Percentiles rank a stretch among this genome's conserved stretches.
These are phyloP conservation scores for Pseudogymnoascus sp. DNA, from an alignment of 2,329 filamentous ascomycete genomes.

Conservation along the genomic window DNA sequence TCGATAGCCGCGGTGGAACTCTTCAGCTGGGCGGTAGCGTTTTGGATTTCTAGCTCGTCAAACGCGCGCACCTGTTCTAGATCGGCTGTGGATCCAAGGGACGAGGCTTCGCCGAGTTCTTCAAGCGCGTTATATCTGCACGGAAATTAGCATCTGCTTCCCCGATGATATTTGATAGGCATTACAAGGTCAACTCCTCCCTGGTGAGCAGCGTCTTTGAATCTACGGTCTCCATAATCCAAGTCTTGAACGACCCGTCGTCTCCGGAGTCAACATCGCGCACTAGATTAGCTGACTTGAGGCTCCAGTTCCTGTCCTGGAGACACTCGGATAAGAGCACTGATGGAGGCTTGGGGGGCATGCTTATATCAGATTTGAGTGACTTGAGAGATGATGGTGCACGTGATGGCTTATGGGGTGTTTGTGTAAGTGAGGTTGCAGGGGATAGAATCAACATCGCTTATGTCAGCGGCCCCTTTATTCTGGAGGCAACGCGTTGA, in stretches of 20 bases:
- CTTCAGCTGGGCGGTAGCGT: conserved; percentile 56
- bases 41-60: conserved; percentile 49
- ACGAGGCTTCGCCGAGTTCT: conserved; percentile 40
- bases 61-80: conserved; percentile 42
- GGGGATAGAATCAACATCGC: not conserved
- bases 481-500: not conserved
- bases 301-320: conserved; percentile 24
- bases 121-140: conserved; percentile 44
- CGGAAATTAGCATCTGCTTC: not conserved
- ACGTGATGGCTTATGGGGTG: not conserved
- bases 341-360: not conserved
- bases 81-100: conserved; percentile 37
- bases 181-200: conserved; percentile 47
- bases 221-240: conserved; percentile 42
- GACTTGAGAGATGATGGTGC: not conserved
- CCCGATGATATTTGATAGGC: not conserved
- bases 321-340: conserved; percentile 15
- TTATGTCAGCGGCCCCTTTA: conserved; percentile 7
- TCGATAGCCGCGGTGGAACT: conserved; percentile 56
- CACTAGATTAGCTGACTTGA: conserved; percentile 17
- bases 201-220: conserved; percentile 44
- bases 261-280: not conserved
- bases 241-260: conserved; percentile 27
- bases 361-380: conserved; percentile 6
- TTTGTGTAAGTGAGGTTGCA: not conserved